phyloP scores from a whole-genome alignment of 2,329 filamentous ascomycete species.

The Pseudogymnoascus sp. region DNA sequence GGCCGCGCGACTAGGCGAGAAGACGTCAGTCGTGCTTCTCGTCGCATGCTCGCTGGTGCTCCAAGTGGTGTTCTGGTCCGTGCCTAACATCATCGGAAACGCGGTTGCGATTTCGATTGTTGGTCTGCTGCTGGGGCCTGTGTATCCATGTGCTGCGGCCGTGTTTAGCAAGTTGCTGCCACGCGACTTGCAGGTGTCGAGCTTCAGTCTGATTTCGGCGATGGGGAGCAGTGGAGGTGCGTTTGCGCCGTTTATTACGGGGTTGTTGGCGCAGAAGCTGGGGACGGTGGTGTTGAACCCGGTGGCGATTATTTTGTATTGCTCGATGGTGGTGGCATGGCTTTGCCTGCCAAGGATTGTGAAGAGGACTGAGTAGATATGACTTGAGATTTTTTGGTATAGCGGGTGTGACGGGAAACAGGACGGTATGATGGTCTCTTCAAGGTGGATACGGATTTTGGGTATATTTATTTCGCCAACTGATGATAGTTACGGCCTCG shows the following conservation, averaged over 20 bases:
- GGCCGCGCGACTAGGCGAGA: conserved; percentile 62
- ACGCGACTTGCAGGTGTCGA: conserved; percentile 50
- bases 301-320: conserved; percentile 57
- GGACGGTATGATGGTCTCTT: background rate
- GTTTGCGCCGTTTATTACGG: conserved; percentile 46
- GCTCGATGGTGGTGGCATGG: conserved; percentile 58
- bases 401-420: background rate
- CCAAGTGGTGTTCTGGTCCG: conserved; percentile 68
- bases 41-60: conserved; percentile 54
- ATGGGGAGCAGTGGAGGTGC: conserved; percentile 63
- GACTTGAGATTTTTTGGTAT: background rate
- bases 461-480: background rate
- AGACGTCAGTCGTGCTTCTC: conserved; percentile 55
- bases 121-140: conserved; percentile 66
- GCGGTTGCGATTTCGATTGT: conserved; percentile 60
- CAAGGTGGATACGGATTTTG: background rate
- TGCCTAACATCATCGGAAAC: conserved; percentile 65
- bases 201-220: conserved; percentile 58
- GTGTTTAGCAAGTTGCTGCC: conserved; percentile 55
- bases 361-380: conserved; percentile 50
- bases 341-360: conserved; percentile 44
- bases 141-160: conserved; percentile 65
- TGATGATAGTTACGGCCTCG: background rate
- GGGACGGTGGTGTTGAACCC: conserved; percentile 41
- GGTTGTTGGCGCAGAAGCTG: conserved; percentile 36